These are phyloP conservation scores for Cryphonectria nitschkei DNA, from an alignment of 2,329 filamentous ascomycete species.

Conservation along the genomic window DNA sequence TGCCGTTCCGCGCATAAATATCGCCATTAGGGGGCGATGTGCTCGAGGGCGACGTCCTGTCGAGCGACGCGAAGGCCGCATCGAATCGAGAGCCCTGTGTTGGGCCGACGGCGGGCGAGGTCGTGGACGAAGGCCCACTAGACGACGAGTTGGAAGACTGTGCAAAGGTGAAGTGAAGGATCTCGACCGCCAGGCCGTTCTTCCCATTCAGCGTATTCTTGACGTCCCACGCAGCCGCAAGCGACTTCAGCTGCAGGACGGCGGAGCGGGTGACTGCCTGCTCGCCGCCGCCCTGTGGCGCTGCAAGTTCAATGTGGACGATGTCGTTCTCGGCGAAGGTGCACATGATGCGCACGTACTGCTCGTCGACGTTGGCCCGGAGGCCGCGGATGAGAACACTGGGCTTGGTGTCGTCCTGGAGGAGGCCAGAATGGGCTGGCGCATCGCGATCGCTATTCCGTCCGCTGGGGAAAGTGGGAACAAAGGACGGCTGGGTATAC, in stretches of 20 bases:
- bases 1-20: conserved; percentile 55
- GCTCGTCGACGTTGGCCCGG: conserved; percentile 56
- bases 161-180: conserved; percentile 47
- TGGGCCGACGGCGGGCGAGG: conserved; percentile 47
- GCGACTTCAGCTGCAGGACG: conserved; percentile 56
- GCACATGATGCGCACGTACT: conserved; percentile 60
- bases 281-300: conserved; percentile 47
- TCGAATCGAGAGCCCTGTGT: conserved; percentile 65
- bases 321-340: conserved; percentile 61
- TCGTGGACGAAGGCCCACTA: conserved; percentile 30
- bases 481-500: conserved; percentile 40
- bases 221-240: conserved; percentile 58
- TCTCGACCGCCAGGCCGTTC: conserved; percentile 60
- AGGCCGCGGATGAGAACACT: conserved; percentile 58
- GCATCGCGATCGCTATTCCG: conserved; percentile 48
- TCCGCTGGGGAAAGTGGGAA: conserved; percentile 41
- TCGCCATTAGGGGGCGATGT: conserved; percentile 56
- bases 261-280: conserved; percentile 57
- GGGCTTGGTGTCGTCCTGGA: conserved; percentile 30
- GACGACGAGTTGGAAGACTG: conserved; percentile 35
- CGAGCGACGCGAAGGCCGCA: conserved; percentile 62
- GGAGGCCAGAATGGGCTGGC: conserved; percentile 43
- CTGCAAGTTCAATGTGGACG: conserved; percentile 54
- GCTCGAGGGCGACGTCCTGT: conserved; percentile 65
- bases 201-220: conserved; percentile 62